Conservation (phyloP, 2,329 filamentous ascomycete genomes). For the Myriosclerotinia curreyana region DNA sequence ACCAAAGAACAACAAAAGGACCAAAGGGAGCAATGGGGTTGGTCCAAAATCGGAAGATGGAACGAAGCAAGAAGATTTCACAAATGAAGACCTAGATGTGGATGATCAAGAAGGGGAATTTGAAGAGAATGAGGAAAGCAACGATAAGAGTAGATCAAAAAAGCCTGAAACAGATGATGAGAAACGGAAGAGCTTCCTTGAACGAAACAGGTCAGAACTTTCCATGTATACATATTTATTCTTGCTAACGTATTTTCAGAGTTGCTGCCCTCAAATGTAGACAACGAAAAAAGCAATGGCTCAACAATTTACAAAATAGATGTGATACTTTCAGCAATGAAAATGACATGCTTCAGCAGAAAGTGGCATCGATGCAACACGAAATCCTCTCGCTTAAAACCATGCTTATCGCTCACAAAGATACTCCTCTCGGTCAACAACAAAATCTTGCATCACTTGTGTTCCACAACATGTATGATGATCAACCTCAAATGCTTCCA, state of each 20-base stretch:
- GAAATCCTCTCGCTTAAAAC: slow-evolving; percentile 96
- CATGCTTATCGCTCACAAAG: slow-evolving; percentile 87
- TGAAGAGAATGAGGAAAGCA: slow-evolving; percentile 55
- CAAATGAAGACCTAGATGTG: slow-evolving; percentile 8
- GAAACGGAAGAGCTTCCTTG: slow-evolving; percentile 96
- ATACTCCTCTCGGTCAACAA: slow-evolving; percentile 87
- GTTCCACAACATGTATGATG: background rate
- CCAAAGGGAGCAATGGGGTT: background rate
- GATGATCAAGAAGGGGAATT: slow-evolving; percentile 43
- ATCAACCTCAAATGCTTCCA: slow-evolving; percentile 1
- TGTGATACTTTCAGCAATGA: slow-evolving; percentile 90
- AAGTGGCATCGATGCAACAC: slow-evolving; percentile 80
- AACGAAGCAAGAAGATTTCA: slow-evolving; percentile 10
- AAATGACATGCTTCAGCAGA: slow-evolving; percentile 81
- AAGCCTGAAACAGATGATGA: slow-evolving; percentile 95
- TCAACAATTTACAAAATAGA: slow-evolving; percentile 89
- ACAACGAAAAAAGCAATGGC: slow-evolving; percentile 98
- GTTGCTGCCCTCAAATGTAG: slow-evolving; percentile 95
- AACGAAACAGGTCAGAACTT: slow-evolving; percentile 77
- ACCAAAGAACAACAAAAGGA: slow-evolving; percentile 1
- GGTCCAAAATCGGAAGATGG: background rate
- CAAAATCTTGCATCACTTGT: slow-evolving; percentile 54
- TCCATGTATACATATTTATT: background rate
- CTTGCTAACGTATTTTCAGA: slow-evolving; percentile 46
- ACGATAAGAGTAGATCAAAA: slow-evolving; percentile 53